These are phyloP conservation scores for Verticillium nonalfalfae DNA, from an alignment of 2,329 filamentous ascomycete genomes.

Conservation along the genomic window DNA sequence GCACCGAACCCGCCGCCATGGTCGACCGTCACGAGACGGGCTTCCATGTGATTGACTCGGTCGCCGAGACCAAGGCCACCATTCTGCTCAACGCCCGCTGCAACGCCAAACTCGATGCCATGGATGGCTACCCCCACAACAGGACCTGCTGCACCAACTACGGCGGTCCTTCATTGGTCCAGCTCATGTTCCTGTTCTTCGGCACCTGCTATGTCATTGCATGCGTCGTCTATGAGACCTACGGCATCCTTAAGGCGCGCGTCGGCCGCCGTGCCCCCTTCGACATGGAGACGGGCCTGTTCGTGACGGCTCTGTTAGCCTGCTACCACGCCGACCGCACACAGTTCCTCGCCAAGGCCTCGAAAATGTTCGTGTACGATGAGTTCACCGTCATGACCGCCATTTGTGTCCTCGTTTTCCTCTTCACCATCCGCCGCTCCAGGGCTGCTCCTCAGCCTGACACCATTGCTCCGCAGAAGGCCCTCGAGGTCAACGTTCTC, in stretches of 20 bases:
- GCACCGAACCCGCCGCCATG: background rate
- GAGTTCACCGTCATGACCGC: constrained; percentile 13
- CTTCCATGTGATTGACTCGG: constrained; percentile 32
- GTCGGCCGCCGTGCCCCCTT: constrained; percentile 5
- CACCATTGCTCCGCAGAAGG: constrained; percentile 1
- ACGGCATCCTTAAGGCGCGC: background rate
- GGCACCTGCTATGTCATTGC: background rate
- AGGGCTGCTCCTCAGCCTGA: background rate
- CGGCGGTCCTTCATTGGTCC: constrained; percentile 11
- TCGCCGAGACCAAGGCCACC: constrained; percentile 35
- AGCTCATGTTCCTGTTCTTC: constrained; percentile 12
- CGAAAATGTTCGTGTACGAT: constrained; percentile 13
- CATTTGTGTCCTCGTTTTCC: constrained; percentile 6
- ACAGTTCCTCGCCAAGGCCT: constrained; percentile 18
- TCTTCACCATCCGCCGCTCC: constrained; percentile 11
- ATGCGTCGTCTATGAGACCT: constrained; percentile 1
- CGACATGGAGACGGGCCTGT: constrained; percentile 14
- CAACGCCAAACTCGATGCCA: constrained; percentile 28
- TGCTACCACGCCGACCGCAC: constrained; percentile 21
- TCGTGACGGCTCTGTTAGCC: constrained; percentile 13
- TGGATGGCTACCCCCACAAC: constrained; percentile 31
- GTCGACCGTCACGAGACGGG: constrained; percentile 33
- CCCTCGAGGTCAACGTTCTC: constrained; percentile 3
- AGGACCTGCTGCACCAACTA: constrained; percentile 47
- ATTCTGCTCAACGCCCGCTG: constrained; percentile 49